Evolutionary conservation across 768 basidiomycete species (phyloP), one percentile per base, ranked within the genome.

Genomic region (Lentinula guzmanii): DNA sequence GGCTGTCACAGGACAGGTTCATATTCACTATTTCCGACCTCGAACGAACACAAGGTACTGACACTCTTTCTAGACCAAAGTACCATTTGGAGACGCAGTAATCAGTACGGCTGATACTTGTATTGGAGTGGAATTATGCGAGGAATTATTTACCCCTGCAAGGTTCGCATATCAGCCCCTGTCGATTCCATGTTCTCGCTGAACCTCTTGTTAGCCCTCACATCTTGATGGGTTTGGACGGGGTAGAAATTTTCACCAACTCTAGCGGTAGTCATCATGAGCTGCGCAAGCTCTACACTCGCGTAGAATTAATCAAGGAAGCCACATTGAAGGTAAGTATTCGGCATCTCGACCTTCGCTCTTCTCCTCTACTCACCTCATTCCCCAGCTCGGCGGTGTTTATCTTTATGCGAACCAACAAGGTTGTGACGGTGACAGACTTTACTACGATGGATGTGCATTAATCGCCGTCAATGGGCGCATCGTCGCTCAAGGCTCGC

Each of bases 351-450:
- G 10, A 18, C 46, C 54, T 35, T 45, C 21, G 48, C 18, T 7
- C 28, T 10, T 53, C 48, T 42, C 33, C 50, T 41, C 11, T 37
- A 9, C 56, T 52, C 10, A 58, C 24, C 41, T 33, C 35, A 45
- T 8, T 42, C 43, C 42, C 7, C 65, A 98, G 96, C 83, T 95
- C 39, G 97, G 97, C 9, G 97, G 97, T 2, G 86, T 98, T 57
- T 99, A 99, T 74, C 82, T 99, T 6, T 99, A 99, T 68, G 93
- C 97, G 8, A 99, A 99, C 70, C 97, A 99, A 68, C 96, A 97
- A 78, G 97, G 97, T 5, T 99, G 97, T 69, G 97, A 99, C 68
- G 97, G 97, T 1, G 97, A 99, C 71, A 85, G 97, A 34, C 80
- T 98, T 0, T 99, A 98, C 78, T 99, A 98, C 70, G 97, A 99